Conservation (phyloP, 2,329 filamentous ascomycete species). For the Huntiella bhutanensis region DNA sequence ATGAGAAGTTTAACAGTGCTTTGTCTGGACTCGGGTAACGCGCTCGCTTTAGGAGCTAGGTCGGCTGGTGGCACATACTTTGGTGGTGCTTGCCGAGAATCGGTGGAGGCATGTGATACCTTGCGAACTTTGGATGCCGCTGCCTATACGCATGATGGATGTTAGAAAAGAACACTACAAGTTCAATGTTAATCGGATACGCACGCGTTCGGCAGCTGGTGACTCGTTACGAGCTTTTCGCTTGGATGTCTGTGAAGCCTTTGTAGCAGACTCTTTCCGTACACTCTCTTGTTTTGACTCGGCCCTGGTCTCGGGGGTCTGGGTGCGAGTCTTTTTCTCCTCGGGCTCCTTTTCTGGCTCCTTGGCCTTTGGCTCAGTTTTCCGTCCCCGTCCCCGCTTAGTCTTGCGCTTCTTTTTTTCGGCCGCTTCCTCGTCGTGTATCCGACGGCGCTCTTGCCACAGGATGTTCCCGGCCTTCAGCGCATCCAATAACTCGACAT, state of each 20-base stretch:
- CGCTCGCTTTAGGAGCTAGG: slow-evolving; percentile 29
- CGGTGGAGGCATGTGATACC: slow-evolving; percentile 29
- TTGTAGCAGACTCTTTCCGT: slow-evolving; percentile 21
- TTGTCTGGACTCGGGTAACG: slow-evolving; percentile 44
- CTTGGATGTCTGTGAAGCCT: slow-evolving; percentile 26
- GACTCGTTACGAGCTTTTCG: slow-evolving; percentile 39
- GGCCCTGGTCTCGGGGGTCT: slow-evolving; percentile 17
- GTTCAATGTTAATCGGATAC: slow-evolving; percentile 8
- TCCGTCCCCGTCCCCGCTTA: slow-evolving; percentile 46
- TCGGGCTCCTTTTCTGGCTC: slow-evolving; percentile 28
- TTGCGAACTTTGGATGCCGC: slow-evolving; percentile 30
- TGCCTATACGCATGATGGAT: neutral
- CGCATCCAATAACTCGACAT: slow-evolving; percentile 60
- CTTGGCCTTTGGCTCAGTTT: slow-evolving; percentile 29
- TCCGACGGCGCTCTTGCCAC: slow-evolving; percentile 55
- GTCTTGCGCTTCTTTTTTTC: slow-evolving; percentile 35
- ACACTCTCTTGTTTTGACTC: slow-evolving; percentile 22
- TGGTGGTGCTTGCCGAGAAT: slow-evolving; percentile 16
- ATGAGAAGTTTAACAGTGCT: slow-evolving; percentile 51
- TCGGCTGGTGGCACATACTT: slow-evolving; percentile 33
- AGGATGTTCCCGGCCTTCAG: slow-evolving; percentile 66
- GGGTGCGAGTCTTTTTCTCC: slow-evolving; percentile 13
- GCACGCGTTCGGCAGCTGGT: slow-evolving; percentile 34
- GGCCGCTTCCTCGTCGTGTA: slow-evolving; percentile 42
- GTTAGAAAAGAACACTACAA: neutral